phyloP scores from a whole-genome alignment of 768 basidiomycete species.

The Auricularia heimuer region DNA sequence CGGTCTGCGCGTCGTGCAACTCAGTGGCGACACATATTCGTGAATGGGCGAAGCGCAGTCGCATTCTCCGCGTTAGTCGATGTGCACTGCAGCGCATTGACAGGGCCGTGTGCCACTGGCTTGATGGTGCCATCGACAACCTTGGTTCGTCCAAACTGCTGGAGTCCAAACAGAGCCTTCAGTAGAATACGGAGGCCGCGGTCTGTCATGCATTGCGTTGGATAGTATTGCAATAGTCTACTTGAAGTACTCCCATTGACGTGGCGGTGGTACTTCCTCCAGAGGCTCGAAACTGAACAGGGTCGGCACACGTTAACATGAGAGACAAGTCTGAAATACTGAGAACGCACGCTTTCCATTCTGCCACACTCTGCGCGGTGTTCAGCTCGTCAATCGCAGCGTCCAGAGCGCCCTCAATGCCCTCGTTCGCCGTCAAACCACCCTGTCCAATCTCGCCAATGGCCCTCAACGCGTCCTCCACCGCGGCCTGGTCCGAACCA shows the following conservation, averaged over 20 bases:
- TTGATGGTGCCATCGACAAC: too few species aligned
- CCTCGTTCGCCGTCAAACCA: slow-evolving; percentile 38
- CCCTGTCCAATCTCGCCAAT: slow-evolving; percentile 1
- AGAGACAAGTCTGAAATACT: slow-evolving; percentile 3
- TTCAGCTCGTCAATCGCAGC: slow-evolving; percentile 76
- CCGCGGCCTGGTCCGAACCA: slow-evolving; percentile 52
- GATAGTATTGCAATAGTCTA: slow-evolving; percentile 22
- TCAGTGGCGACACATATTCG: too few species aligned
- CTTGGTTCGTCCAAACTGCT: too few species aligned
- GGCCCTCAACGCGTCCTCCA: slow-evolving; percentile 51
- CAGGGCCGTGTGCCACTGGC: too few species aligned
- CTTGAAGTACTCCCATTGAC: slow-evolving; percentile 83
- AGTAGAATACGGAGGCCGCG: too few species aligned
- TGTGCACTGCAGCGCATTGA: too few species aligned
- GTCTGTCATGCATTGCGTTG: neutral
- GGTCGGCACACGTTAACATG: slow-evolving; percentile 2
- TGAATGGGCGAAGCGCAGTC: too few species aligned
- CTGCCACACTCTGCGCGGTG: slow-evolving; percentile 72
- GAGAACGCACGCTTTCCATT: slow-evolving; percentile 89
- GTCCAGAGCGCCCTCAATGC: slow-evolving; percentile 77
- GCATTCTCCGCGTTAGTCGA: too few species aligned
- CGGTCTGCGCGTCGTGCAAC: too few species aligned
- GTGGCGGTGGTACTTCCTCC: slow-evolving; percentile 66
- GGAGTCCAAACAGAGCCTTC: too few species aligned
- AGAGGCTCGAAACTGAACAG: slow-evolving; percentile 74